Conservation (phyloP, 2,329 filamentous ascomycete species). For the Verticillium tricorpus region DNA sequence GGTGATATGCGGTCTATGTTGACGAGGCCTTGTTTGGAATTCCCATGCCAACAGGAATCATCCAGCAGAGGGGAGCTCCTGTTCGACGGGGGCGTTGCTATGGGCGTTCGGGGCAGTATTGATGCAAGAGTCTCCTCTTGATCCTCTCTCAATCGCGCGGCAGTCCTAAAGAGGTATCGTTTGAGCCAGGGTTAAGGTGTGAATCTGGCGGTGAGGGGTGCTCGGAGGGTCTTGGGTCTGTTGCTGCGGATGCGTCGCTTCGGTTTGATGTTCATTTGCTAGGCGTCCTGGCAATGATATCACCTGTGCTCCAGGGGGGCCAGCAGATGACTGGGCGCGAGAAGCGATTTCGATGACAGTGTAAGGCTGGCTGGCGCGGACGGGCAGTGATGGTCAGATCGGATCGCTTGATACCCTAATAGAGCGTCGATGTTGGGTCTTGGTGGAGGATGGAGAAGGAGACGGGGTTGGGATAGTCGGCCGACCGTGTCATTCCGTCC, state of each 20-base stretch:
- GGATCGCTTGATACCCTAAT: neutral
- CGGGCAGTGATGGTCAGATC: neutral
- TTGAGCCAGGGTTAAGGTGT: neutral
- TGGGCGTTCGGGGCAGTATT: constrained; percentile 2
- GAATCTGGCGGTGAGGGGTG: constrained; percentile 3
- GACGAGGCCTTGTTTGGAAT: neutral
- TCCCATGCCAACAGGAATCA: neutral
- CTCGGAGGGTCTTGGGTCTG: neutral
- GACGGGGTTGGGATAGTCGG: neutral
- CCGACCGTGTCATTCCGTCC: neutral
- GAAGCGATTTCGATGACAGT: neutral
- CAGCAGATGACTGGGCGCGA: neutral
- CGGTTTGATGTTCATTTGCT: constrained; percentile 1
- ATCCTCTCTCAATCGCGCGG: constrained; percentile 1
- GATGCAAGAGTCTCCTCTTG: neutral
- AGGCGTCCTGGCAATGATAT: constrained; percentile 1
- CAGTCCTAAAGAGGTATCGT: neutral
- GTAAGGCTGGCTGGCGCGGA: neutral
- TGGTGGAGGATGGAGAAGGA: neutral
- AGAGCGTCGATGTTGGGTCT: neutral
- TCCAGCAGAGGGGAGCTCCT: neutral
- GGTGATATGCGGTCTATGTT: neutral
- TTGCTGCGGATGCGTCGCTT: neutral
- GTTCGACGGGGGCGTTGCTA: neutral
- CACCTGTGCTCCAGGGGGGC: neutral